Conservation (phyloP, 2,329 filamentous ascomycete genomes). For the Graphium sp. region DNA sequence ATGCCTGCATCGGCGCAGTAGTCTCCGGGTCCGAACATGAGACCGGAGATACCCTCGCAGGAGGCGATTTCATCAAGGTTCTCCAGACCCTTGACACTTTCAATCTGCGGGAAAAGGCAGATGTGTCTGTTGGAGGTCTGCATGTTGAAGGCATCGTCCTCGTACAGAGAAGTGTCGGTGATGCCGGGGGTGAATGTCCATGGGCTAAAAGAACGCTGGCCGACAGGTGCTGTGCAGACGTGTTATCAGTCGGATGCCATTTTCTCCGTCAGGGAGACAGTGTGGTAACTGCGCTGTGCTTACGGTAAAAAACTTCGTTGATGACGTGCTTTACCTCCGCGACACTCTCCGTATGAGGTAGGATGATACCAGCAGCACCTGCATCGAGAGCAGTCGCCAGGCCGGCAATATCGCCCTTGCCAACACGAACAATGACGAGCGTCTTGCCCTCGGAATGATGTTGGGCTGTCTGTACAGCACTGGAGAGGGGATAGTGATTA, state of each 20-base stretch:
- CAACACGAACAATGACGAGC: slow-evolving; percentile 8
- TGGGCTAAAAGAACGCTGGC: slow-evolving; percentile 7
- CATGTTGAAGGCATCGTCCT: slow-evolving; percentile 9
- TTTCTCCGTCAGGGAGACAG: neutral
- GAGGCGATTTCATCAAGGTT: slow-evolving; percentile 10
- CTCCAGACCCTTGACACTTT: slow-evolving; percentile 9
- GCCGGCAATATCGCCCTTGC: slow-evolving; percentile 8
- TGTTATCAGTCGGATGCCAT: neutral
- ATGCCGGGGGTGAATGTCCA: slow-evolving; percentile 9
- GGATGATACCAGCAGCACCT: slow-evolving; percentile 8
- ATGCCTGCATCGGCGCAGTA: slow-evolving; percentile 7
- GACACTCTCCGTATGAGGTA: slow-evolving; percentile 9
- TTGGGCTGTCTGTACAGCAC: slow-evolving; percentile 8
- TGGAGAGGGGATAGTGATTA: neutral
- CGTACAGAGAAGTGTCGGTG: slow-evolving; percentile 8
- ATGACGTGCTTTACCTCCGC: slow-evolving; percentile 8
- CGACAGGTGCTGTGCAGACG: slow-evolving; percentile 6
- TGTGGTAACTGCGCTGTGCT: too few species aligned
- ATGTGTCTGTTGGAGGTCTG: slow-evolving; percentile 9
- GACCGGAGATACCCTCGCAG: slow-evolving; percentile 5
- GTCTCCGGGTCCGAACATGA: slow-evolving; percentile 9
- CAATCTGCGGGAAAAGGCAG: slow-evolving; percentile 9
- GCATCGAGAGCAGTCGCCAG: slow-evolving; percentile 9
- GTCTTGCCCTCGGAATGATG: slow-evolving; percentile 10
- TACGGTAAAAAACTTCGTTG: slow-evolving; percentile 9